These are phyloP conservation scores for Setaria italica DNA, from an alignment of 202 grass and related monocot genomes.

Conservation along the genomic window DNA sequence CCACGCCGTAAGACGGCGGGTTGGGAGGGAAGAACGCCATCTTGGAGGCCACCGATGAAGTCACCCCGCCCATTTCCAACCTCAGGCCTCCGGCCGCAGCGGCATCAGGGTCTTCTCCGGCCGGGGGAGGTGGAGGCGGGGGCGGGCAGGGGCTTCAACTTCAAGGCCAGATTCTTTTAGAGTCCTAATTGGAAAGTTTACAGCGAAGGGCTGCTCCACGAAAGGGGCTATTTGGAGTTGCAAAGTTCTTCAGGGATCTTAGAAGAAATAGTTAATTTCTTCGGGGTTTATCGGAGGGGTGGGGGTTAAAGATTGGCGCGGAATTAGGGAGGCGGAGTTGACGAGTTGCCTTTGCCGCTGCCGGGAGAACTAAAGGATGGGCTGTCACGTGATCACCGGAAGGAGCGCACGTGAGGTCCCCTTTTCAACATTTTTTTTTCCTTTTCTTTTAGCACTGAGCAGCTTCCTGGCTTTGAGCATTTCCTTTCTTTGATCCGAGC, in stretches of 20 bases:
- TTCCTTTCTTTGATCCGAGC: background rate
- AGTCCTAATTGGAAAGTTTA: slow-evolving; percentile 26
- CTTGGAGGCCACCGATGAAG: slow-evolving; percentile 79
- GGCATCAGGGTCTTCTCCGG: slow-evolving; percentile 47
- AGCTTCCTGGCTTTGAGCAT: background rate
- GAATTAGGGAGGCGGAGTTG: slow-evolving; percentile 43
- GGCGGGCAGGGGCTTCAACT: background rate
- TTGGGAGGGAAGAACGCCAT: slow-evolving; percentile 83
- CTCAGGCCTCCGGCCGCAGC: slow-evolving; percentile 11
- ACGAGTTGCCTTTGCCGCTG: background rate
- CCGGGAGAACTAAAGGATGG: slow-evolving; percentile 46
- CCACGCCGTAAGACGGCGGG: slow-evolving; percentile 68
- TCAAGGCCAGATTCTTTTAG: slow-evolving; percentile 1
- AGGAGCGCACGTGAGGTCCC: slow-evolving; percentile 19
- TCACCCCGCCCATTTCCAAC: slow-evolving; percentile 75
- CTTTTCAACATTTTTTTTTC: background rate
- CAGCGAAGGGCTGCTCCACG: background rate
- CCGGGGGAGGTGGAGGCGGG: background rate
- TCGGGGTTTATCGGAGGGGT: slow-evolving; percentile 36
- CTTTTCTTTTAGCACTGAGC: background rate
- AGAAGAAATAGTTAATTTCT: slow-evolving; percentile 23
- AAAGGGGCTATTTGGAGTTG: background rate
- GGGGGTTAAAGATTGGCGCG: slow-evolving; percentile 36
- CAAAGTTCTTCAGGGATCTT: background rate
- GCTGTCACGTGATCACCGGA: slow-evolving; percentile 34